Percentiles rank a stretch among this genome's conserved stretches.
Evolutionary conservation across 768 basidiomycete genomes (phyloP).

Genomic region (Lactarius vividus): DNA sequence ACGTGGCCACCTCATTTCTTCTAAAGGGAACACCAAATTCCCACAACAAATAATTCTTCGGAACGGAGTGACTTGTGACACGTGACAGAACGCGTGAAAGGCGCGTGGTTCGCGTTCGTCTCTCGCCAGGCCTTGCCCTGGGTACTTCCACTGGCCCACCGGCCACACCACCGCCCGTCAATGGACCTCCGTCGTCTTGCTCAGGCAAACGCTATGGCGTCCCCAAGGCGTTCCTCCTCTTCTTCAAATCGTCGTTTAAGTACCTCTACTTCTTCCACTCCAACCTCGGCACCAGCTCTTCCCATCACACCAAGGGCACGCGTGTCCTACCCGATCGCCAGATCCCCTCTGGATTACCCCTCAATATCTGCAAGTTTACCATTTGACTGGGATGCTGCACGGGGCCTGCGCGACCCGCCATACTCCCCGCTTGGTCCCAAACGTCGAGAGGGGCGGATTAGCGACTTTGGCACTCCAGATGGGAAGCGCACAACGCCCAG

Average conservation of each 20-base stretch:
- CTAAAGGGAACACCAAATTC: slow-evolving; percentile 19
- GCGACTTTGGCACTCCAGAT: slow-evolving; percentile 33
- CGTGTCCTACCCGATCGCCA: slow-evolving; percentile 45
- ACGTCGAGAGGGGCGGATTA: slow-evolving; percentile 44
- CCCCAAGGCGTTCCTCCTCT: slow-evolving; percentile 36
- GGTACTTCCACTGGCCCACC: not conserved
- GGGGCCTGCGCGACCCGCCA: slow-evolving; percentile 66
- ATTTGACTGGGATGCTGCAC: slow-evolving; percentile 86
- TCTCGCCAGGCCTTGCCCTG: not conserved
- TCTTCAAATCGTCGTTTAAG: slow-evolving; percentile 14
- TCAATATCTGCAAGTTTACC: slow-evolving; percentile 74
- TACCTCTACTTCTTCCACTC: slow-evolving; percentile 34
- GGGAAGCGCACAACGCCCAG: slow-evolving; percentile 43
- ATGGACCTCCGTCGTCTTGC: slow-evolving; percentile 62
- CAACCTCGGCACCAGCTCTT: slow-evolving; percentile 30
- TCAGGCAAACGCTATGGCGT: slow-evolving; percentile 42
- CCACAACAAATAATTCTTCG: slow-evolving; percentile 16
- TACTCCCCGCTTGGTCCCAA: slow-evolving; percentile 59
- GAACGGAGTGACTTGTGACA: slow-evolving; percentile 8
- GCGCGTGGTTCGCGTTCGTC: slow-evolving; percentile 9
- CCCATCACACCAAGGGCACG: slow-evolving; percentile 47
- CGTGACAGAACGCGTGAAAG: slow-evolving; percentile 18
- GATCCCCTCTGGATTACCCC: slow-evolving; percentile 63
- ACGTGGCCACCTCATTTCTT: slow-evolving; percentile 26
- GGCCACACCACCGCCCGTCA: not conserved